Percentiles rank a stretch among this genome's conserved stretches.
Evolutionary conservation across 805 yeast species (phyloP).

Genomic region (Yarrowia sp.): DNA sequence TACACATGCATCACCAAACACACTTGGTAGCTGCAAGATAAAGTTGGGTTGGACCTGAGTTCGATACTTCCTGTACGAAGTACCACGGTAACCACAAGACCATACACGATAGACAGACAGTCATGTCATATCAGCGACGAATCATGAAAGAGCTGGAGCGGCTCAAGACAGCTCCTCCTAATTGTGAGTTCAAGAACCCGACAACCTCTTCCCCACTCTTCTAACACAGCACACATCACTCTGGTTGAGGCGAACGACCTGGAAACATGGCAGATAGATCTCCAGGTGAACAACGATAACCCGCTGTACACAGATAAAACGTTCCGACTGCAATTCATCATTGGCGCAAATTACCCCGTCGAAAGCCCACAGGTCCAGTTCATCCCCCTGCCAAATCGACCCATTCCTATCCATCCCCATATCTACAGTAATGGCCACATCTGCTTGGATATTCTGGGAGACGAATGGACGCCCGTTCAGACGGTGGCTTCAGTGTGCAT

Average conservation of each 20-base stretch:
- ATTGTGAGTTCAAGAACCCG: conserved; percentile 9
- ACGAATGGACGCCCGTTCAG: conserved; percentile 72
- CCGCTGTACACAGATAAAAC: conserved; percentile 52
- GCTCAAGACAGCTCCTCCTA: conserved; percentile 13
- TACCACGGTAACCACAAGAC: neutral
- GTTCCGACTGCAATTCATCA: conserved; percentile 56
- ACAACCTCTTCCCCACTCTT: neutral
- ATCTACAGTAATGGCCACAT: conserved; percentile 79
- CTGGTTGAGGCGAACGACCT: conserved; percentile 50
- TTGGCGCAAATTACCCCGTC: conserved; percentile 62
- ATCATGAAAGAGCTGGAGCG: conserved; percentile 29
- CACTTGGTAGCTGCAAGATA: conserved; percentile 35
- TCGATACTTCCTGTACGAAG: neutral
- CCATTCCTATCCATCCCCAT: conserved; percentile 76
- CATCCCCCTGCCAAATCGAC: conserved; percentile 46
- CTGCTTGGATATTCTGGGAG: conserved; percentile 69
- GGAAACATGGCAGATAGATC: conserved; percentile 52
- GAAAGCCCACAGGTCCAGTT: conserved; percentile 65
- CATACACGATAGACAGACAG: neutral
- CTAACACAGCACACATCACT: conserved; percentile 42
- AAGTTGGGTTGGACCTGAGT: conserved; percentile 11
- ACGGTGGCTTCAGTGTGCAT: conserved; percentile 52
- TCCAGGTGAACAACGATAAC: conserved; percentile 50
- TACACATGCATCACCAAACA: conserved; percentile 17
- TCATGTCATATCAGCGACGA: conserved; percentile 26